Base-by-base conservation (phyloP, 2,329 filamentous ascomycete species). In the Penicillium sp. region DNA sequence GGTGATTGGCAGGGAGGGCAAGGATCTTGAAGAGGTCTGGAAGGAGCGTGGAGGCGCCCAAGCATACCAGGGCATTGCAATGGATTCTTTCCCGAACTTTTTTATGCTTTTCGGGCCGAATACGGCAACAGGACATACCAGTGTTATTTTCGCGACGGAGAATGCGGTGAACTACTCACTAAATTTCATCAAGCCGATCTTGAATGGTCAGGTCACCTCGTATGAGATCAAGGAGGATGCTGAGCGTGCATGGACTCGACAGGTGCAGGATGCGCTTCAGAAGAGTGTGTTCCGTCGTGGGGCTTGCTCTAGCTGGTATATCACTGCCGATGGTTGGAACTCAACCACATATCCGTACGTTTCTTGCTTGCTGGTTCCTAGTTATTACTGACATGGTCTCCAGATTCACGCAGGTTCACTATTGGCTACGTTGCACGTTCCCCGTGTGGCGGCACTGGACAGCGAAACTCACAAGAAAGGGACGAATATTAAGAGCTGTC, bases 21-120 rank as follows among this genome's bases (percentile, higher is more conserved):
- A 78, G 57, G 78, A 78, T 11, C 64, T 86, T 2, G 72, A 81
- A 7, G 70, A 85, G 54, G 76, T 83, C 17, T 88, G 85, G 85
- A 73, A 80, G 1, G 73, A 77, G 22, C 77, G 81, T 49, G 84
- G 83, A n/a, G 86, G 85, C 0, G 74, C 82, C 0, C 83, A 82
- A 58, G 86, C 84, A 0, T 88, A 88, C 65, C 80, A 84, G 52
- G 81, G 80, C 22, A 80, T 80, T 1, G 78, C 80, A 1, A 73
- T 87, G 69, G 81, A 82, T 59, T 81, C 80, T 0, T 87, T 86
- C 63, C 85, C 85, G 2, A 88, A 88, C 64, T 84, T 87, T 63
- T 87, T 88, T 71, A 76, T 86, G 54, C 70, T 87, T 0, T 79
- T 85, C 38, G 85, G 85, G 0, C 85, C 85, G 0, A 88, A 88